Evolutionary conservation across 163 green algal genomes (phyloP), one percentile per base, ranked within the genome.

Genomic region (Chlamydomonas reinhardtii): DNA sequence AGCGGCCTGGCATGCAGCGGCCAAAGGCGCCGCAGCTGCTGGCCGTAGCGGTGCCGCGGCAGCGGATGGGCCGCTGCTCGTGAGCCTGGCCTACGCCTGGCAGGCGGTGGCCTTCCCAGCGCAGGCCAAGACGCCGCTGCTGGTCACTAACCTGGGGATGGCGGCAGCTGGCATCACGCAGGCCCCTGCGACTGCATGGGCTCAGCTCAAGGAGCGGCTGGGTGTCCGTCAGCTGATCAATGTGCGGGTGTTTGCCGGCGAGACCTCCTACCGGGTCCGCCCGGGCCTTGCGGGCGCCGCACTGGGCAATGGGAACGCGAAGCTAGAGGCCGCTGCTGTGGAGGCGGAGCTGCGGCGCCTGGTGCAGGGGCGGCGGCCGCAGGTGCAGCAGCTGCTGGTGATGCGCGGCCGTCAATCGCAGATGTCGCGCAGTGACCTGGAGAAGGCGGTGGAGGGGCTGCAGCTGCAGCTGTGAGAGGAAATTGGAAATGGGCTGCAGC

Each of bases 371-470:
- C 71, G 68, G n/a, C 61, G 39, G 71, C 71, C 75, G 25, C 81
- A 74, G 31, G 84, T 83, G 12, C 84, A 93, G 81, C 84, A n/a
- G 43, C 81, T 93, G 80, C 72, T 93, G 19, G 74, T 20, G 17
- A 83, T 87, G 77, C 64, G 88, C 0, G 90, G 88, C 71, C 91
- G 85, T 76, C 66, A 82, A 66, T n/a, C 75, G 29, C 62, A 88
- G 22, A 75, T 90, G 14, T 25, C 82, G 2, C 76, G 89, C 35
- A 91, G 84, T 43, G 81, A 93, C 68, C 69, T 93, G 61, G 90
- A 93, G 85, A 35, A 56, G 34, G 88, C 90, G 29, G 59, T 65
- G 59, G 59, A 65, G 59, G 59, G 48, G 48, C 48, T 56, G 48
- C 48, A 12, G 48, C 48, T 56, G 48, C 48, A 56, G 48, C 48